Base-by-base conservation (phyloP, 768 basidiomycete genomes). In the Termitomyces bulborhizus region DNA sequence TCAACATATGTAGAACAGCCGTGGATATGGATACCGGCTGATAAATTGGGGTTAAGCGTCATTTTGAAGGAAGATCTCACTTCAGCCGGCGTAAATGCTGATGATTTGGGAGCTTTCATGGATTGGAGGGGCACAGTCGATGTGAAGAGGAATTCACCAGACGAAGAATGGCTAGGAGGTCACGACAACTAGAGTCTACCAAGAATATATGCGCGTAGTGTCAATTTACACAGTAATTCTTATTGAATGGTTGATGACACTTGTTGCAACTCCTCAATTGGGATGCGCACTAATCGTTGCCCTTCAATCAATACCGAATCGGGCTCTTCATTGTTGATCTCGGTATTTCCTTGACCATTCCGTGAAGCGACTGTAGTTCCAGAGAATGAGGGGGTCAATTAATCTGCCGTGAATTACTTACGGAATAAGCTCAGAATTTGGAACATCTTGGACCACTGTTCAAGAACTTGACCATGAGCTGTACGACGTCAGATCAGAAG, bases 401-500 rank as follows among this genome's bases (percentile, higher is more conserved):
- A 13, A 27, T 27, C 27, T 36, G 37, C 6, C 18, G 49, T 36
- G 34, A 43, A 29, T 55, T 8, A 75, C 85, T 63, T 62, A 90
- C 89, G 62, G 65, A 89, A 90, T 56, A 84, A 72, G 54, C 71
- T 79, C 47, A 91, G 71, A 51, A 88, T 88, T 60, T 83, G 79
- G 63, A 91, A 90, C 89, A 91, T 91, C 65, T 81, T 82, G 9
- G 87, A 85, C 88, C 88, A 90, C 58, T 90, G 87, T 55, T 82
- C 82, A 26, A 89, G 77, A 4, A 90, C 87, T 64, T 89, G 81
- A 9, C 88, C 88, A 58, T 86, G 85, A 34, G 86, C 88, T 90
- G 15, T 15, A 37, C 40, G 59, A 32, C 24, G 41, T 56, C 26
- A 59, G 54, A 32, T 42, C 27, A 21, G 34, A 29, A 53, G 21